Conservation (phyloP, 495 filamentous ascomycete species). For the Jackrogersella multiformis region DNA sequence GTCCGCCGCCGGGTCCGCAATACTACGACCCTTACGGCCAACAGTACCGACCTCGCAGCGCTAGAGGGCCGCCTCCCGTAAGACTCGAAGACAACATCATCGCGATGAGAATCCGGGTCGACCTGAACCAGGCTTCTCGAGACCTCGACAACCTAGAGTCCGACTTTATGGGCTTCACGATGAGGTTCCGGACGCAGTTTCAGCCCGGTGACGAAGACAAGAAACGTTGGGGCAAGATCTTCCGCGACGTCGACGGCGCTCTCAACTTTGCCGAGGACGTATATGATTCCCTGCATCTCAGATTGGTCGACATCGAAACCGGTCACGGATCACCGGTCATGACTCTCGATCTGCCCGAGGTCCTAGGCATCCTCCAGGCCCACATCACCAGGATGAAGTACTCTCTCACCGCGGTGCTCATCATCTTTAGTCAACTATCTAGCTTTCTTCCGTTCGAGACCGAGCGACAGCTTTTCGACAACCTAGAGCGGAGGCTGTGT, state of each 20-base stretch:
- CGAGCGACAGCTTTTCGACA: not conserved
- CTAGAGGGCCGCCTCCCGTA: not conserved
- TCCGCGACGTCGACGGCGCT: not conserved
- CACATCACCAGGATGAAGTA: slow-evolving; percentile 23
- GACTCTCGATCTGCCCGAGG: not conserved
- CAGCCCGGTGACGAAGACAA: not conserved
- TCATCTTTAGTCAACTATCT: not conserved
- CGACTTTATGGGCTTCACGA: slow-evolving; percentile 3
- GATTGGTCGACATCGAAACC: not conserved
- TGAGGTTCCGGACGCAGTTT: not conserved
- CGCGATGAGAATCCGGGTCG: slow-evolving; percentile 20
- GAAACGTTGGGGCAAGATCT: not conserved
- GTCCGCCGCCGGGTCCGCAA: not conserved
- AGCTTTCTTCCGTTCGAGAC: not conserved
- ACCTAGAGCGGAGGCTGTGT: not conserved
- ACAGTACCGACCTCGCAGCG: not conserved
- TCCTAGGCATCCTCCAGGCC: slow-evolving; percentile 4
- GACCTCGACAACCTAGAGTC: slow-evolving; percentile 2
- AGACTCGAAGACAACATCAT: slow-evolving; percentile 17
- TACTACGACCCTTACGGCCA: not conserved
- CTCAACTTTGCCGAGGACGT: not conserved
- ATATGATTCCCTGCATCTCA: not conserved
- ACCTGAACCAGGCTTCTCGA: not conserved
- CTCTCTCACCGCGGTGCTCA: not conserved
- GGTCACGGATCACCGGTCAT: not conserved